Percentiles rank a stretch among this genome's conserved stretches.
These are phyloP conservation scores for Fusarium sp. DNA, from an alignment of 2,329 filamentous ascomycete genomes.

Conservation along the genomic window DNA sequence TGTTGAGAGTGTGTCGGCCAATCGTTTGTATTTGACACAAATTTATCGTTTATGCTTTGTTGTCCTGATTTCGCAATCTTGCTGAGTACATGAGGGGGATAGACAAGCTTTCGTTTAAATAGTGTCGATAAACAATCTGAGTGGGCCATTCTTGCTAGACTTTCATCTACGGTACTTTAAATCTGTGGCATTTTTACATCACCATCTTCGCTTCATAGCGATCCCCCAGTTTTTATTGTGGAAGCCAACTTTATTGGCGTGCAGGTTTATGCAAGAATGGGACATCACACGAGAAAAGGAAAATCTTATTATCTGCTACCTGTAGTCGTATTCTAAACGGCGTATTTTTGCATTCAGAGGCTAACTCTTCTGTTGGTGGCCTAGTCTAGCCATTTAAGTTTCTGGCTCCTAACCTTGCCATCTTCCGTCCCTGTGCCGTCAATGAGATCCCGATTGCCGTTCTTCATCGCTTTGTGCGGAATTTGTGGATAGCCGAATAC, in stretches of 20 bases:
- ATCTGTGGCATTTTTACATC: accelerated
- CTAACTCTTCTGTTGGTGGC: background rate
- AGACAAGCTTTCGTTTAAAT: background rate
- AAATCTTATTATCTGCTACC: background rate
- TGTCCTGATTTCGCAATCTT: background rate
- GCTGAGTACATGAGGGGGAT: too few species aligned
- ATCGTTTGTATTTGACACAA: accelerated
- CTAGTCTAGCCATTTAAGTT: background rate
- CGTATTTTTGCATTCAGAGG: background rate
- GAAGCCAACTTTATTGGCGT: accelerated
- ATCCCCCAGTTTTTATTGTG: background rate
- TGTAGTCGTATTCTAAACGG: too few species aligned
- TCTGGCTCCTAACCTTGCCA: too few species aligned
- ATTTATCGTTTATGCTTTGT: background rate
- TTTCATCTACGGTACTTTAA: background rate
- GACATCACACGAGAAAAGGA: accelerated
- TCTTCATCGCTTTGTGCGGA: background rate
- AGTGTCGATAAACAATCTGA: accelerated
- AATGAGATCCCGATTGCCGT: too few species aligned
- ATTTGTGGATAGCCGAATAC: too few species aligned
- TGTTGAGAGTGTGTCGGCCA: too few species aligned
- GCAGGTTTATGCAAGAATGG: accelerated
- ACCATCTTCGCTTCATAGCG: too few species aligned
- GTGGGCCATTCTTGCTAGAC: background rate
- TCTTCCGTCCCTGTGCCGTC: background rate